phyloP scores from a whole-genome alignment of 2,329 filamentous ascomycete species.

The Colletotrichum tanaceti region DNA sequence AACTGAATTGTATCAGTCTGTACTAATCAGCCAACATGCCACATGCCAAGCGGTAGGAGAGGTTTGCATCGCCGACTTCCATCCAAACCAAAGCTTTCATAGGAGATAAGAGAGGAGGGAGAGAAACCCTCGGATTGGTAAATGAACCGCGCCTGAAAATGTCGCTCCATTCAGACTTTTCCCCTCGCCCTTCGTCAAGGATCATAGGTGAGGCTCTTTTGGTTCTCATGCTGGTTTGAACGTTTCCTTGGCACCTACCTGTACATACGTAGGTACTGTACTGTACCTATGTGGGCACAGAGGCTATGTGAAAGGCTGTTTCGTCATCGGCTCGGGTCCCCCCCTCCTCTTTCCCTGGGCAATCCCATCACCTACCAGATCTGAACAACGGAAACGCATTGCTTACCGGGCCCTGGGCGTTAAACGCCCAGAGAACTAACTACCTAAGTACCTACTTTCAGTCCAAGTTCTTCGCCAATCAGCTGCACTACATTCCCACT shows the following conservation, averaged over 20 bases:
- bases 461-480: not conserved
- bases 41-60: no score
- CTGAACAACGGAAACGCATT: conserved; percentile 26
- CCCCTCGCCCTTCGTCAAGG: conserved; percentile 6
- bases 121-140: not conserved
- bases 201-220: conserved; percentile 32
- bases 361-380: conserved; percentile 28
- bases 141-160: conserved; percentile 1
- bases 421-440: conserved; percentile 27
- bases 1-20: no score
- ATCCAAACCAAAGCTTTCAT: no score
- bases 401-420: no score
- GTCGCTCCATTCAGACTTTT: not conserved
- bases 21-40: no score
- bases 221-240: conserved; percentile 12
- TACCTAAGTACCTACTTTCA: no score
- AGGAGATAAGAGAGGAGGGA: not conserved
- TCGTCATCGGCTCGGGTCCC: no score
- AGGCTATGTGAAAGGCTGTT: no score
- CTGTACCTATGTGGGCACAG: no score
- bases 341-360: no score
- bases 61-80: no score
- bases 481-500: not conserved
- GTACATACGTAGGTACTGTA: no score
- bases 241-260: conserved; percentile 1